Evolutionary conservation across 2,329 filamentous ascomycete genomes (phyloP).

Genomic region (Pestalotiopsis sp.): DNA sequence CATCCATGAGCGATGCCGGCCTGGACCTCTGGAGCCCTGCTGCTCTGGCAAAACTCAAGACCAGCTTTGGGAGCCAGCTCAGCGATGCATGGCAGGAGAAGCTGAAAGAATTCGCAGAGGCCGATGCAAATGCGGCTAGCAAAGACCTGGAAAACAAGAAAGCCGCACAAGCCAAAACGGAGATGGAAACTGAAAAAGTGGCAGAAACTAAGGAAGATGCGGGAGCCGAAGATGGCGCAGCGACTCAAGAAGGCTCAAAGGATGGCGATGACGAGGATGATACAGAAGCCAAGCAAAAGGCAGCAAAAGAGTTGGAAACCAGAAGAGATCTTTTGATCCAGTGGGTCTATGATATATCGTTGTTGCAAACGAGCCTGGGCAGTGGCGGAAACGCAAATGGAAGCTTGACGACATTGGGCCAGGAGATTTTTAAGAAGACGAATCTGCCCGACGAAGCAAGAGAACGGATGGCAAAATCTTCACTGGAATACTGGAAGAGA

Average conservation of each 20-base stretch:
- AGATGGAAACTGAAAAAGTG: background rate
- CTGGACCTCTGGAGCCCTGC: conserved; percentile 78
- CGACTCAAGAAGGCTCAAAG: conserved; percentile 14
- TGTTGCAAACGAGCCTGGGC: conserved; percentile 49
- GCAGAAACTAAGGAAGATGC: background rate
- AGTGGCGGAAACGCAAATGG: conserved; percentile 23
- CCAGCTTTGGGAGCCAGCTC: conserved; percentile 51
- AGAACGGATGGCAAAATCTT: conserved; percentile 59
- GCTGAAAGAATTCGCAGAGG: conserved; percentile 15
- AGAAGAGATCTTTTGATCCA: conserved; percentile 52
- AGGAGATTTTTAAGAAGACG: conserved; percentile 43
- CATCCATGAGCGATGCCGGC: conserved; percentile 69
- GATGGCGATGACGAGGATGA: conserved; percentile 15
- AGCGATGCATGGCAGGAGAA: conserved; percentile 44
- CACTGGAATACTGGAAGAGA: conserved; percentile 79
- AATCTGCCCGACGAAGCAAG: conserved; percentile 50
- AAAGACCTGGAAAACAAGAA: conserved; percentile 8
- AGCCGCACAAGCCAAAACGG: conserved; percentile 16
- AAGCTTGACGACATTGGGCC: conserved; percentile 44
- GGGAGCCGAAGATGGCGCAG: background rate
- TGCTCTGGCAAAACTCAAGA: conserved; percentile 65
- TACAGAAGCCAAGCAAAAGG: conserved; percentile 14
- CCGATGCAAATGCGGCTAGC: conserved; percentile 17
- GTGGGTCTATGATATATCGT: conserved; percentile 60
- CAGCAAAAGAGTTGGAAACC: conserved; percentile 18